A percentile compares a stretch with the other conserved stretches of the same genome.
phyloP scores from a whole-genome alignment of 371 early-diverging fungal genomes.

The Haplosporangium sp. region DNA sequence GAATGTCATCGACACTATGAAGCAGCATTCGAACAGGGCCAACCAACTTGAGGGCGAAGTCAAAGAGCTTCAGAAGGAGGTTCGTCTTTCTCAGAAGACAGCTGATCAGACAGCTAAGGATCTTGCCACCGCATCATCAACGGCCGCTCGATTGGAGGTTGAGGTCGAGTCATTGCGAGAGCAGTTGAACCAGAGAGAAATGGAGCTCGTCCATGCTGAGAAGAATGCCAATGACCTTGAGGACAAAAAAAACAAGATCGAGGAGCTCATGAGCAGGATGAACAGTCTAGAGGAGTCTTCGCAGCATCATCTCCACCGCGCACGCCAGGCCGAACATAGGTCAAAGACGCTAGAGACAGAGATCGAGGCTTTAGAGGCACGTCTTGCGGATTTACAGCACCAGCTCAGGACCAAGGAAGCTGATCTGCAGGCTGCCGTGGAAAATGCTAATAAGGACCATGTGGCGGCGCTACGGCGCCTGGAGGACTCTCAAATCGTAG shows the following conservation, averaged over 20 bases:
- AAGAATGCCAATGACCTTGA: slow-evolving; percentile 8
- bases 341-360: slow-evolving; percentile 17
- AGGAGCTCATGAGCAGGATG: slow-evolving; percentile 19
- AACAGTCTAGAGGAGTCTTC: slow-evolving; percentile 7
- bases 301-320: background rate
- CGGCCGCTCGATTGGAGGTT: slow-evolving; percentile 12
- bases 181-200: slow-evolving; percentile 6
- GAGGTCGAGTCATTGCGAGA: slow-evolving; percentile 19
- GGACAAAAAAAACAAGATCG: slow-evolving; percentile 6
- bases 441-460: slow-evolving; percentile 8
- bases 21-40: background rate
- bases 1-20: slow-evolving; percentile 7
- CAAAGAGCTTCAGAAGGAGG: slow-evolving; percentile 7
- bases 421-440: slow-evolving; percentile 7
- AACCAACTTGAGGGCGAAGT: slow-evolving; percentile 11
- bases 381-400: slow-evolving; percentile 10
- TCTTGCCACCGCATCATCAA: slow-evolving; percentile 17
- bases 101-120: slow-evolving; percentile 14
- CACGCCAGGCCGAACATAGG: slow-evolving; percentile 13
- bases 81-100: background rate
- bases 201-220: slow-evolving; percentile 4
- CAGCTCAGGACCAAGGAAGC: slow-evolving; percentile 17
- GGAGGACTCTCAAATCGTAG: slow-evolving; percentile 5
- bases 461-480: background rate
- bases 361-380: slow-evolving; percentile 2